Evolutionary conservation across 768 basidiomycete species (phyloP), one percentile per base, ranked within the genome.

Genomic region (Mycena vitilis): DNA sequence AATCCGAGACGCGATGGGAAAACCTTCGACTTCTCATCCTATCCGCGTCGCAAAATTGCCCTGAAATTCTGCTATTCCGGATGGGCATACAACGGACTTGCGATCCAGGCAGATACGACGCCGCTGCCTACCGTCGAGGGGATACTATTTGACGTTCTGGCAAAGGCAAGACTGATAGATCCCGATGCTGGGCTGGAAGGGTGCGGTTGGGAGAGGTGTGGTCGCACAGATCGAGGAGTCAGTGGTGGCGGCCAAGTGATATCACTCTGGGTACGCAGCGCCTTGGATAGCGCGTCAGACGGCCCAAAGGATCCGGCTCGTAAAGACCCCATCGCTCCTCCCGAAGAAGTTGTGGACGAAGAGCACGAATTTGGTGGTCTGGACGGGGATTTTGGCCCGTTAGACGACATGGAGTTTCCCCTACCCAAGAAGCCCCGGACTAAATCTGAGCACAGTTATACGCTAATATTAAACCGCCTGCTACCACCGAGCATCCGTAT

Each of bases 231-330:
- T 84, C 86, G 91, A 22, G 96, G 97, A 0, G 98, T 99, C 66
- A 97, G 95, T 77, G 94, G 92, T 45, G 93, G 92, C 11, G 96
- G 95, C 5, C 97, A 99, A 77, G 96, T 99, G 25, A 85, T 98
- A 57, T 95, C 93, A 58, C 83, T 99, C 10, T 96, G 94, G 92
- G 90, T 98, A 13, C 83, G 96, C 66, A 95, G 95, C 78, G 87
- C 88, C 13, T 77, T 90, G 51, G 80, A 75, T n/a, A 60, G 20
- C 48, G 53, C 55, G 22, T n/a, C 59, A 37, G 30, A 30, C 30
- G 30, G 5, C 15, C 37, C 34, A n/a, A 34, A 55, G 38, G 53
- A 34, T 23, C 38, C 42, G 4, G 18, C 30, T 30, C 30, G 30
- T 2, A 30, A 30, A 30, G 2, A 30, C 5, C 30, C 30, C 5